These are phyloP conservation scores for Gossypium rotundifolium DNA, from an alignment of 345 rosid species.

Conservation along the genomic window DNA sequence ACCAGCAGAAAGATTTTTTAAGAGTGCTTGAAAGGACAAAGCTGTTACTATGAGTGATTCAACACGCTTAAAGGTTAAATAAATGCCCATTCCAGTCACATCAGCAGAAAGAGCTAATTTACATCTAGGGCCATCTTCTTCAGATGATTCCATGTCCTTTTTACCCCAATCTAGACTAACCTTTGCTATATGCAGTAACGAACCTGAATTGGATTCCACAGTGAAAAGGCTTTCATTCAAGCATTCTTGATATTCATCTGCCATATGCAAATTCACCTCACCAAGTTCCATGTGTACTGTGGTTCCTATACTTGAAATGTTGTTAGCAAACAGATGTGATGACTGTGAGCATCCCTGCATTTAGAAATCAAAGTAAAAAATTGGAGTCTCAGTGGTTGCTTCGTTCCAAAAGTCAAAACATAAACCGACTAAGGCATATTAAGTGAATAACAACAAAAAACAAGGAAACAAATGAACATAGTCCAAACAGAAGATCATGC, in stretches of 20 bases:
- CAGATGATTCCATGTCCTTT: constrained; percentile 61
- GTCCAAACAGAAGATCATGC: neutral
- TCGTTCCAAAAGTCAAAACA: neutral
- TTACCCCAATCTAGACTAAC: constrained; percentile 90
- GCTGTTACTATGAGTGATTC: constrained; percentile 69
- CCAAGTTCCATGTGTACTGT: constrained; percentile 90
- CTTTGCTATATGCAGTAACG: constrained; percentile 82
- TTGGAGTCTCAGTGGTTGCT: neutral
- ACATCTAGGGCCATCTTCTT: constrained; percentile 48
- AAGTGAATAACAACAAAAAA: neutral
- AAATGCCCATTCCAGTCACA: constrained; percentile 79
- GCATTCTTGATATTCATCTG: constrained; percentile 93
- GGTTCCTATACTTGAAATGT: constrained; percentile 70
- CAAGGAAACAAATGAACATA: neutral
- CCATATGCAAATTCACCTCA: constrained; percentile 85
- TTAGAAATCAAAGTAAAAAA: constrained; percentile 16
- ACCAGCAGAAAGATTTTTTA: constrained; percentile 49
- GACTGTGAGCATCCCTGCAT: constrained; percentile 91
- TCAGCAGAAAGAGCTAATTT: constrained; percentile 77
- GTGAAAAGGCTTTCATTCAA: constrained; percentile 73
- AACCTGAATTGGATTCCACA: constrained; percentile 88
- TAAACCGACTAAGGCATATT: neutral
- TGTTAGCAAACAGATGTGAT: constrained; percentile 86
- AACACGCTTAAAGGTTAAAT: constrained; percentile 62
- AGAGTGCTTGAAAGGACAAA: constrained; percentile 62